A percentile compares a stretch with the other conserved stretches of the same genome.
These are phyloP conservation scores for Guillardia theta DNA, from an alignment of 78 protist species.

Conservation along the genomic window DNA sequence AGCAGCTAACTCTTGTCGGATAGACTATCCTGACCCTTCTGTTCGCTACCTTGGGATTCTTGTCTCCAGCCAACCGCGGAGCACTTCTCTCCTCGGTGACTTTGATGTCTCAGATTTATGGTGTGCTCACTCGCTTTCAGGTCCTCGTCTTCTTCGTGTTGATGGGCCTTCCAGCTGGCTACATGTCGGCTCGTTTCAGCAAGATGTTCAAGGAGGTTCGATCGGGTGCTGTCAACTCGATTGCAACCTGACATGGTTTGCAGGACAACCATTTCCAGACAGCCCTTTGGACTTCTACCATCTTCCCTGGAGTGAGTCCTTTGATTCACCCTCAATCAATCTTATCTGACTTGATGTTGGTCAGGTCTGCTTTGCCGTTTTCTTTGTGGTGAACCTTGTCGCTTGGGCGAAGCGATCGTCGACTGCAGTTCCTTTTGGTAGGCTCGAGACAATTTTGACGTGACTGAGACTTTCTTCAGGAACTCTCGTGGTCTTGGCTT, in stretches of 20 bases:
- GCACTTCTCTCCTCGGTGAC: slow-evolving; percentile 74
- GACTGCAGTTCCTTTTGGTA: slow-evolving; percentile 72
- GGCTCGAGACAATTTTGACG: too few relatives aligned
- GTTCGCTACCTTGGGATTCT: slow-evolving; percentile 92
- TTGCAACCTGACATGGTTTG: slow-evolving; percentile 87
- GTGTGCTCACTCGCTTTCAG: background rate
- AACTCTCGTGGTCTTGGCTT: too few relatives aligned
- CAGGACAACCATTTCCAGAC: background rate
- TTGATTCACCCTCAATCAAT: background rate
- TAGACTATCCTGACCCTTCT: background rate
- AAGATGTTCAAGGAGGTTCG: too few relatives aligned
- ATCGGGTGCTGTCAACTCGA: too few relatives aligned
- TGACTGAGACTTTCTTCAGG: too few relatives aligned
- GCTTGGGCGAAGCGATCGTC: slow-evolving; percentile 45
- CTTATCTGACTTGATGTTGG: background rate
- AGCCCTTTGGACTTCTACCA: slow-evolving; percentile 53
- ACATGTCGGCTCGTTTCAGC: slow-evolving; percentile 61
- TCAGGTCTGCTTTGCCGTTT: slow-evolving; percentile 42
- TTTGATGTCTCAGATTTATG: slow-evolving; percentile 19
- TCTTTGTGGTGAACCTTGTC: slow-evolving; percentile 71
- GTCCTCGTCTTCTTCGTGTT: slow-evolving; percentile 82
- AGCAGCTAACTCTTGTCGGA: background rate
- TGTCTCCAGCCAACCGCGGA: slow-evolving; percentile 95
- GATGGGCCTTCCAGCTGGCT: slow-evolving; percentile 66
- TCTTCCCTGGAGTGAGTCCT: slow-evolving; percentile 57